These are phyloP conservation scores for Trichoderma gamsii DNA, from an alignment of 495 filamentous ascomycete genomes.

Conservation along the genomic window DNA sequence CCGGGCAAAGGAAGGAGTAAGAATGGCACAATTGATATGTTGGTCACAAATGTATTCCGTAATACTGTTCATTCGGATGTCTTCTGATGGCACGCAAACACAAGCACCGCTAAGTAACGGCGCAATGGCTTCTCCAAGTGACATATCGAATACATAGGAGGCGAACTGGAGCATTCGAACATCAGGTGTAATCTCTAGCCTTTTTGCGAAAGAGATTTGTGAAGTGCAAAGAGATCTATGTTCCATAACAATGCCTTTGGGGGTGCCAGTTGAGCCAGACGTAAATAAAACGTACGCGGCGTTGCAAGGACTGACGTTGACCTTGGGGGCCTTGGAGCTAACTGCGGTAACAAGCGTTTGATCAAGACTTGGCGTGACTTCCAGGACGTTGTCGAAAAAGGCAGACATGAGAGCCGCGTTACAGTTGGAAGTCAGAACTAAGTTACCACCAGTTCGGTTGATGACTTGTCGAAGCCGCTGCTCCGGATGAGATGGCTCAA, in stretches of 20 bases:
- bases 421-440: background rate
- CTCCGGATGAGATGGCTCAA: slow-evolving; percentile 41
- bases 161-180: slow-evolving; percentile 60
- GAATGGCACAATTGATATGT: slow-evolving; percentile 44
- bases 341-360: background rate
- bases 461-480: slow-evolving; percentile 32
- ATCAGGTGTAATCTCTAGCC: slow-evolving; percentile 34
- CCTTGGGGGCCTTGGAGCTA: background rate
- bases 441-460: background rate
- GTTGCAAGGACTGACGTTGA: slow-evolving; percentile 42
- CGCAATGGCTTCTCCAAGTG: slow-evolving; percentile 59
- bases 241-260: slow-evolving; percentile 38
- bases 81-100: slow-evolving; percentile 44
- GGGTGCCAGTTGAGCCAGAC: slow-evolving; percentile 49
- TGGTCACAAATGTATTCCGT: slow-evolving; percentile 37
- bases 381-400: background rate
- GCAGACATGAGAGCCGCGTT: background rate
- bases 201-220: slow-evolving; percentile 30
- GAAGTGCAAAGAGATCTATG: slow-evolving; percentile 32
- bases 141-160: slow-evolving; percentile 62
- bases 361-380: background rate
- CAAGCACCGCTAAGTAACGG: slow-evolving; percentile 52
- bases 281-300: slow-evolving; percentile 49
- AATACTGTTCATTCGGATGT: slow-evolving; percentile 35
- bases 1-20: slow-evolving; percentile 40